A percentile compares a stretch with the other conserved stretches of the same genome.
Conservation (phyloP, 2,329 filamentous ascomycete species). For the Byssochlamys sp. region DNA sequence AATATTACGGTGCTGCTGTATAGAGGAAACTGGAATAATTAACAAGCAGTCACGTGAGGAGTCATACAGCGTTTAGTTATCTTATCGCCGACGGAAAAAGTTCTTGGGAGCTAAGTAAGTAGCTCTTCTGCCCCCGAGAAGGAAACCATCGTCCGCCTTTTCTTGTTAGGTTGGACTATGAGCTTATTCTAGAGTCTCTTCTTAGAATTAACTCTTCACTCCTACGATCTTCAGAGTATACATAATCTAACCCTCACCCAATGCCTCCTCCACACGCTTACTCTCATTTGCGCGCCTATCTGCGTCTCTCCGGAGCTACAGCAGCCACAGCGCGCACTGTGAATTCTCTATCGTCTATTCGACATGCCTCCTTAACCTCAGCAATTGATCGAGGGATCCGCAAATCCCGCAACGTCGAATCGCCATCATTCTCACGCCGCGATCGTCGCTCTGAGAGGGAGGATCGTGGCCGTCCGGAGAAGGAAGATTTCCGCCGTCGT, state of each 20-base stretch:
- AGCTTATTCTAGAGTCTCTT: neutral
- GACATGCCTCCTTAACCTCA: slow-evolving; percentile 52
- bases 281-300: slow-evolving; percentile 5
- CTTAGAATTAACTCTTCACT: neutral
- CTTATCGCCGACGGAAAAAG: neutral
- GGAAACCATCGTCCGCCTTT: no score
- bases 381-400: slow-evolving; percentile 61
- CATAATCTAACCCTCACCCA: neutral
- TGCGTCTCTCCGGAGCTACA: slow-evolving; percentile 7
- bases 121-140: neutral
- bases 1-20: no score
- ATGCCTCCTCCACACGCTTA: slow-evolving; percentile 7
- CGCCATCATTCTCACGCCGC: neutral
- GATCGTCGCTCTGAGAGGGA: neutral
- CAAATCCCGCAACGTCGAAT: slow-evolving; percentile 23
- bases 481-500: neutral
- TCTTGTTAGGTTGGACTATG: no score
- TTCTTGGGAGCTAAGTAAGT: neutral
- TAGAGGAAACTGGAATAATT: no score
- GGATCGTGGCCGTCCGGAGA: neutral
- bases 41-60: no score
- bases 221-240: neutral
- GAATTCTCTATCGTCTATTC: slow-evolving; percentile 15
- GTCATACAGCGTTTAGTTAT: neutral
- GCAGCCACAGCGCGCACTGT: neutral